phyloP scores from a whole-genome alignment of 768 basidiomycete genomes.

The Phylloporus sp. region DNA sequence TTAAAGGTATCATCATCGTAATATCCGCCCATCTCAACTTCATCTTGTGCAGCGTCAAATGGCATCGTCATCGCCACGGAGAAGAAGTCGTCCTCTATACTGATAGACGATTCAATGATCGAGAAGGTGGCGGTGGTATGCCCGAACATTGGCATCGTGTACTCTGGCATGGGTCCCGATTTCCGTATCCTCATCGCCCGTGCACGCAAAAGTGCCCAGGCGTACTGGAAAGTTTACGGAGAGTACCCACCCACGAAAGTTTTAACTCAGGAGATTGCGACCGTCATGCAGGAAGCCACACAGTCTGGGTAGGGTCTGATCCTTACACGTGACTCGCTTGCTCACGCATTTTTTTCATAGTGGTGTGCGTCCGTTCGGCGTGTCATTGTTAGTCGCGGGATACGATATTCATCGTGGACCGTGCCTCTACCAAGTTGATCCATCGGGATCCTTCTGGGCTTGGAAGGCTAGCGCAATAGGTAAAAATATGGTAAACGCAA shows the following conservation, averaged over 20 bases:
- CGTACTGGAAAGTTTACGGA: constrained; percentile 99
- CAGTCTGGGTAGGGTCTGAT: constrained; percentile 80
- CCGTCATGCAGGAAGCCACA: constrained; percentile 98
- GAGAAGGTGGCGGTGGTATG: constrained; percentile 97
- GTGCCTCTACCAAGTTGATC: constrained; percentile 98
- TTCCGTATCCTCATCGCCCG: constrained; percentile 92
- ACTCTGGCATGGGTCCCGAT: constrained; percentile 99
- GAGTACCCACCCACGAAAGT: constrained; percentile 98
- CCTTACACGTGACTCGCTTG: constrained; percentile 21
- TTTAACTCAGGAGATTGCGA: constrained; percentile 95
- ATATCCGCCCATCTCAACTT: constrained; percentile 21
- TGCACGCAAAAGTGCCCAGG: constrained; percentile 96
- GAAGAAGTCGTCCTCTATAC: constrained; percentile 97
- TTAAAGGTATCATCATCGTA: constrained; percentile 70
- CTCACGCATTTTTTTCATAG: constrained; percentile 47
- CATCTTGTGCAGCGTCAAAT: constrained; percentile 73
- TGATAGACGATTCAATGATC: constrained; percentile 96
- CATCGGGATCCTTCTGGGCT: constrained; percentile 98
- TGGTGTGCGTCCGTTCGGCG: constrained; percentile 98
- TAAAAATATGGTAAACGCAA: constrained; percentile 99
- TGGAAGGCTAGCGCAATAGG: constrained; percentile 99
- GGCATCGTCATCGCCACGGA: constrained; percentile 99
- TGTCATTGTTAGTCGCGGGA: constrained; percentile 94
- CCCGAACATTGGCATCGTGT: constrained; percentile 99
- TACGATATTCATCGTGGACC: constrained; percentile 96